These are phyloP conservation scores for Yamadazyma nakazawae DNA, from an alignment of 805 yeast genomes.

Conservation along the genomic window DNA sequence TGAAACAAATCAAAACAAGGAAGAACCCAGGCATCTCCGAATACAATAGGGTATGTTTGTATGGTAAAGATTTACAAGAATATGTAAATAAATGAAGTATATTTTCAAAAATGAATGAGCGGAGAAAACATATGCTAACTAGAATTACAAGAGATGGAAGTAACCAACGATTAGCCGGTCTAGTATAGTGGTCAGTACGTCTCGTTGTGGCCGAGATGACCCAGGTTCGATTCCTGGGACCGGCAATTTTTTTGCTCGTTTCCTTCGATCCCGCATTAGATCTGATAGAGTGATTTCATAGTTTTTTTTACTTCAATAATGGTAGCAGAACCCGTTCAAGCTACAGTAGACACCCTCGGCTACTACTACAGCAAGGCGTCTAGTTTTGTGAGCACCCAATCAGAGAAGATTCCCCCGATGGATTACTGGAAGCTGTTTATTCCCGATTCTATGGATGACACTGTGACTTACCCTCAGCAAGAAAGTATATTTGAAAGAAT, in stretches of 20 bases:
- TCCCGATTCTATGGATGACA: conserved; percentile 11
- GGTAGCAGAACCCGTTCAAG: conserved; percentile 47
- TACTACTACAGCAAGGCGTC: conserved; percentile 20
- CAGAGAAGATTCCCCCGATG: conserved; percentile 19
- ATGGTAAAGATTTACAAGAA: too few relatives aligned
- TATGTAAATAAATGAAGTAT: too few relatives aligned
- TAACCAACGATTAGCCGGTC: conserved; percentile 42
- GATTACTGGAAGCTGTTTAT: conserved; percentile 8
- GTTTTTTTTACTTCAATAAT: conserved; percentile 14
- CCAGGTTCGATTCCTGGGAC: conserved; percentile 53
- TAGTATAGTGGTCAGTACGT: conserved; percentile 50
- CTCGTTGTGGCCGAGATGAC: conserved; percentile 50
- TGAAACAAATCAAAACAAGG: background rate
- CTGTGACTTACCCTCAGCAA: background rate
- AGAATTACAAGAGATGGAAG: too few relatives aligned
- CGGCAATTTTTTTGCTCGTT: conserved; percentile 30
- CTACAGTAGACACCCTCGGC: conserved; percentile 29
- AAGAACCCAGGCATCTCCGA: too few relatives aligned
- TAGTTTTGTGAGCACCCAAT: conserved; percentile 20
- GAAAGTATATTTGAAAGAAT: conserved; percentile 1
- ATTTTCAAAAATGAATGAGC: too few relatives aligned
- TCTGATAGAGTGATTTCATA: background rate
- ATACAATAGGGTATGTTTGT: too few relatives aligned
- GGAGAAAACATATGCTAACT: too few relatives aligned
- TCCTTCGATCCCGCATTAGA: background rate